Evolutionary conservation across 805 yeast genomes (phyloP).

Genomic region (Ogataea nitratoaversa): DNA sequence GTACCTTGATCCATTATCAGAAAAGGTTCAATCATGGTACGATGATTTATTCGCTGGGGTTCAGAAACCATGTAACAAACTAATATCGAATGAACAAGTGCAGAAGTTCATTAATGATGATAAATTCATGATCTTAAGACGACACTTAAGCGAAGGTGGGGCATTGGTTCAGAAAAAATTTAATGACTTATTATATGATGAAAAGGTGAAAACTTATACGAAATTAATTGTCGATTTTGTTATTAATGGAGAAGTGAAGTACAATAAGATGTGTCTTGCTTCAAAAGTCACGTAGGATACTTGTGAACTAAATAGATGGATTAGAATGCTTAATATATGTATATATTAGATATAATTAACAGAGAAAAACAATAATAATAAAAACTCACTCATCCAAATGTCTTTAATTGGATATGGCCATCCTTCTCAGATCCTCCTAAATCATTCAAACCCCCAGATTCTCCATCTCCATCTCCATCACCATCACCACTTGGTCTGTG

Average conservation of each 20-base stretch:
- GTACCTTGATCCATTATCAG: not conserved
- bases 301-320: too few species aligned
- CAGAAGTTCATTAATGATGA: constrained; percentile 1
- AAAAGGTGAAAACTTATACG: not conserved
- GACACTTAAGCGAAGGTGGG: too few species aligned
- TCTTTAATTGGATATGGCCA: constrained; percentile 52
- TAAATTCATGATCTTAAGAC: not conserved
- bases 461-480: too few species aligned
- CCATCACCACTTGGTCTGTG: constrained; percentile 15
- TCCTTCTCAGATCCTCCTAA: too few species aligned
- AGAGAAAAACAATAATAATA: not conserved
- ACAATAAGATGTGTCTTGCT: constrained; percentile 22
- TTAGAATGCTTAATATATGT: too few species aligned
- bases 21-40: too few species aligned
- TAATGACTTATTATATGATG: not conserved
- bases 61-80: too few species aligned
- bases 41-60: too few species aligned
- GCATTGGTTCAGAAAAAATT: not conserved
- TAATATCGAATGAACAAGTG: constrained; percentile 1
- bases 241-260: constrained; percentile 12
- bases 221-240: constrained; percentile 2
- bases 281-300: constrained; percentile 4
- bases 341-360: not conserved
- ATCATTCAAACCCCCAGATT: too few species aligned
- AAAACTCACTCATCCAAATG: constrained; percentile 33